These are phyloP conservation scores for Diophrys sp. DNA, from an alignment of 73 alveolate species.

Conservation along the genomic window DNA sequence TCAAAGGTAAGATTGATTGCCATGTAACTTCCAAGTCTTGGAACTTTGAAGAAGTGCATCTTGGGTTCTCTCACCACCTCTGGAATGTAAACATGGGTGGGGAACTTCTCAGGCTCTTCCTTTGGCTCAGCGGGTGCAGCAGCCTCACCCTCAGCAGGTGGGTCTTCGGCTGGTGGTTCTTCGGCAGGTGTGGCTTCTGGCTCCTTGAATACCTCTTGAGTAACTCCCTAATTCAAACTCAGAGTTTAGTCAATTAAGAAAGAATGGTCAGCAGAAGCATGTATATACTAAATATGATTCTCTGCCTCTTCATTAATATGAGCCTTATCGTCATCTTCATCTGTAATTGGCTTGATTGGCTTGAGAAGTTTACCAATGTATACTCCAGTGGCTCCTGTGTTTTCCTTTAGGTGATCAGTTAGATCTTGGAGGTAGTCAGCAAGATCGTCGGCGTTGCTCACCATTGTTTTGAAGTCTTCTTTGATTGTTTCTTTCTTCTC, in stretches of 20 bases:
- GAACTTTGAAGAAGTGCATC: slow-evolving; percentile 89
- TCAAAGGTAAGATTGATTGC: slow-evolving; percentile 77
- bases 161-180: slow-evolving; percentile 28
- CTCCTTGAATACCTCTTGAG: slow-evolving; percentile 54
- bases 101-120: slow-evolving; percentile 23
- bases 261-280: slow-evolving; percentile 75
- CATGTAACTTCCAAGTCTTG: slow-evolving; percentile 88
- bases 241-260: slow-evolving; percentile 71
- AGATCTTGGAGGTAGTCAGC: slow-evolving; percentile 67
- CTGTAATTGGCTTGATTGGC: slow-evolving; percentile 67
- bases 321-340: slow-evolving; percentile 92
- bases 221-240: slow-evolving; percentile 66
- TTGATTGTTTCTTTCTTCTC: slow-evolving; percentile 22
- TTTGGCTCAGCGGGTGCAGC: slow-evolving; percentile 45
- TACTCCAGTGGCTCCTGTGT: slow-evolving; percentile 90
- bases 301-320: slow-evolving; percentile 85
- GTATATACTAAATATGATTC: slow-evolving; percentile 79
- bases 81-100: slow-evolving; percentile 40
- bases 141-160: slow-evolving; percentile 67
- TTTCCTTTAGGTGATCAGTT: slow-evolving; percentile 65
- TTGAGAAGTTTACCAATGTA: slow-evolving; percentile 83
- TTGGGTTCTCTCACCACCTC: slow-evolving; percentile 93
- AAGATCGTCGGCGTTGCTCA: slow-evolving; percentile 49
- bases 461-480: slow-evolving; percentile 17
- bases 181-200: slow-evolving; percentile 43